phyloP scores from a whole-genome alignment of 139 green algal species.

The Limnomonas spitsbergensis region DNA sequence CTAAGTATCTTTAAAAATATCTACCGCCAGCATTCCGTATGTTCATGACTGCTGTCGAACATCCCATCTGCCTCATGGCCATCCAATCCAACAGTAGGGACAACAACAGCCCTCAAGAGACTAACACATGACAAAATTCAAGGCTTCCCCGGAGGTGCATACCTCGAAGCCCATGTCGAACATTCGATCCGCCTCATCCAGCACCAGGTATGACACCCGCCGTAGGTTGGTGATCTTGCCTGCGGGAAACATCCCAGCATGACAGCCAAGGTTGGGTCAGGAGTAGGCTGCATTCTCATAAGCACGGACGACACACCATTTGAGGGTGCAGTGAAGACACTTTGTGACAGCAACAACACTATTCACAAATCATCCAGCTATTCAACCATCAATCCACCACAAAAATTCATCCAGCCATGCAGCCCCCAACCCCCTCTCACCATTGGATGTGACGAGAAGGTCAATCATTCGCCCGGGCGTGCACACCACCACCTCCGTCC shows the following conservation, averaged over 20 bases:
- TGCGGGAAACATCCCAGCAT: background rate
- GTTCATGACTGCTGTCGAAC: no score
- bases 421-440: no score
- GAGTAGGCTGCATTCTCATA: background rate
- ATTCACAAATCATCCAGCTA: no score
- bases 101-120: no score
- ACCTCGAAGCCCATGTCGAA: slow-evolving; percentile 96
- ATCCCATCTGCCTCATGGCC: no score
- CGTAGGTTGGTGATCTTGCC: slow-evolving; percentile 95
- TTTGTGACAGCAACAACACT: background rate
- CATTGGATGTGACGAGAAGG: slow-evolving; percentile 78
- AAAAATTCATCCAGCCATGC: no score
- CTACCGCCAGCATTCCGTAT: no score
- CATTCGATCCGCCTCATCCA: slow-evolving; percentile 99
- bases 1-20: no score
- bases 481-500: slow-evolving; percentile 83
- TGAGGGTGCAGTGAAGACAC: background rate
- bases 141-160: no score
- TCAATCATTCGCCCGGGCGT: slow-evolving; percentile 98
- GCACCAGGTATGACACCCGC: slow-evolving; percentile 93
- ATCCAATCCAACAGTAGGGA: no score
- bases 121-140: slow-evolving; percentile 19
- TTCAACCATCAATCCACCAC: no score
- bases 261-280: background rate
- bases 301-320: no score